phyloP scores from a whole-genome alignment of 805 yeast species.

The Kurtzmaniella fragi region DNA sequence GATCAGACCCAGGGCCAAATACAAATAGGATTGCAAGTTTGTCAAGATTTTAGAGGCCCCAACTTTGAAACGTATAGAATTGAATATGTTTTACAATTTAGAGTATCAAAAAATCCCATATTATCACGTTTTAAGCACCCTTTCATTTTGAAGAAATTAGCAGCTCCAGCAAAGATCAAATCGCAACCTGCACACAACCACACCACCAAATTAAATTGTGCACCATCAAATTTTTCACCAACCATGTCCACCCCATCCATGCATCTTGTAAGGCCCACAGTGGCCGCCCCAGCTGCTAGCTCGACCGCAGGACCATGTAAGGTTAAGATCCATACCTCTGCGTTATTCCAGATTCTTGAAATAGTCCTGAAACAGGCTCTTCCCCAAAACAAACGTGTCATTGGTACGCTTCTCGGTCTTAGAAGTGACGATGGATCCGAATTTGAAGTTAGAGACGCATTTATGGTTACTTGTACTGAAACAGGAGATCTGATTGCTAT shows the following conservation, averaged over 20 bases:
- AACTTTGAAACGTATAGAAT: too few relatives aligned
- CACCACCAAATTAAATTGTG: not conserved
- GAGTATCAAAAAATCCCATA: too few relatives aligned
- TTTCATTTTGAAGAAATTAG: too few relatives aligned
- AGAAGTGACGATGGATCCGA: constrained; percentile 81
- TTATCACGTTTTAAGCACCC: too few relatives aligned
- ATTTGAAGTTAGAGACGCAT: constrained; percentile 69
- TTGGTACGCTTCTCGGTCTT: constrained; percentile 78
- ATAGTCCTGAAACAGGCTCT: constrained; percentile 51
- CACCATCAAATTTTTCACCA: not conserved
- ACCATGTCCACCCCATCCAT: constrained; percentile 27
- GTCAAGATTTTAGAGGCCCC: too few relatives aligned
- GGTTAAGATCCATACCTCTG: constrained; percentile 61
- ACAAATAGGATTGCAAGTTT: too few relatives aligned
- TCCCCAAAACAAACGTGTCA: constrained; percentile 47
- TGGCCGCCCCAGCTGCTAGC: constrained; percentile 41
- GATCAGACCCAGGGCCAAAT: too few relatives aligned
- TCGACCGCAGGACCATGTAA: constrained; percentile 45
- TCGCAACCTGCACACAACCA: not conserved
- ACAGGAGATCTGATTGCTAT: constrained; percentile 70
- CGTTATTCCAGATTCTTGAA: constrained; percentile 72
- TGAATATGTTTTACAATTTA: too few relatives aligned
- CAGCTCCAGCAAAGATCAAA: too few relatives aligned
- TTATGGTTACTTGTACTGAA: constrained; percentile 75
- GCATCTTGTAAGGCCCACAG: constrained; percentile 49